These are phyloP conservation scores for Aspergillus steynii DNA, from an alignment of 495 filamentous ascomycete genomes.

Conservation along the genomic window DNA sequence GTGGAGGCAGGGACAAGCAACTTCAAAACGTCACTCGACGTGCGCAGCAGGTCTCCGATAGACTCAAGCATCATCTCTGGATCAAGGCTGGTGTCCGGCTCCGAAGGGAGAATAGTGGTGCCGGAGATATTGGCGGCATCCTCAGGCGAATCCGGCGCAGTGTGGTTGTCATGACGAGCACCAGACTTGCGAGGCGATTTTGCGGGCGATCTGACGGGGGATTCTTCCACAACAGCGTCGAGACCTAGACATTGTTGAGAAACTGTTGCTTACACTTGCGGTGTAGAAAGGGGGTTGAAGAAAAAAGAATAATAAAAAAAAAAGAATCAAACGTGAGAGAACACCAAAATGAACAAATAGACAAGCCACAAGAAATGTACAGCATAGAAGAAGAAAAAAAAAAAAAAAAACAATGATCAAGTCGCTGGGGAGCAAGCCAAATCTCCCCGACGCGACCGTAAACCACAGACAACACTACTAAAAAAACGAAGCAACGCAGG, in stretches of 20 bases:
- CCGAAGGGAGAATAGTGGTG: conserved; percentile 36
- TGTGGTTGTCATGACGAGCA: conserved; percentile 8
- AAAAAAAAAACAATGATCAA: neutral
- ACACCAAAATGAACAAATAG: neutral
- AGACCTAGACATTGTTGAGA: conserved; percentile 11
- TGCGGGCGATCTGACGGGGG: conserved; percentile 11
- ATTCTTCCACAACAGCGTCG: conserved; percentile 22
- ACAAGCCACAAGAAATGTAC: neutral
- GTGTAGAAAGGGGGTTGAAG: neutral
- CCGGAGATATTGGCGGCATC: conserved; percentile 42
- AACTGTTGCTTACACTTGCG: neutral
- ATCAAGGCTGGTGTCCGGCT: conserved; percentile 27
- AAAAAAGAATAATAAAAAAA: neutral
- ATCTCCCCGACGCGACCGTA: neutral
- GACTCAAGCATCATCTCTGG: conserved; percentile 35
- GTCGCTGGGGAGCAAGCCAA: neutral
- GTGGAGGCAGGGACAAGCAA: conserved; percentile 26
- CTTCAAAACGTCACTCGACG: conserved; percentile 28
- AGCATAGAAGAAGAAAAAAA: neutral
- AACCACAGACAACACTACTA: neutral
- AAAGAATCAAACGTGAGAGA: neutral
- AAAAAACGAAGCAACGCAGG: neutral
- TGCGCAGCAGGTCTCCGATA: conserved; percentile 34
- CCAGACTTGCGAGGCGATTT: conserved; percentile 10
- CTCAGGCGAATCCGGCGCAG: conserved; percentile 34